phyloP scores from a whole-genome alignment of 495 filamentous ascomycete species.

The Penicillium coffeae region DNA sequence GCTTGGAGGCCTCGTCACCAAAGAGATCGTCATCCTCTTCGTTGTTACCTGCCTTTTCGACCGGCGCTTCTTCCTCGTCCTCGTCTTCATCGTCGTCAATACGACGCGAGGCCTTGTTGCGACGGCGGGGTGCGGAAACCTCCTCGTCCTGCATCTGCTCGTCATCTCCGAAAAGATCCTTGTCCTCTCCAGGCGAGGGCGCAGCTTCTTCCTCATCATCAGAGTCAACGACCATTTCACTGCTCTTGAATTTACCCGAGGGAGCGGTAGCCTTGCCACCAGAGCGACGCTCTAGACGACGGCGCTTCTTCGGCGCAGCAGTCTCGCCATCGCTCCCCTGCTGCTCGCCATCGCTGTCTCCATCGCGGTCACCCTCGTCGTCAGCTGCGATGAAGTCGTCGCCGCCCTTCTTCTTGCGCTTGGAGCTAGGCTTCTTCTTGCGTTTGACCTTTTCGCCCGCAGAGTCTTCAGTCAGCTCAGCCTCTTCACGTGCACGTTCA shows the following conservation, averaged over 20 bases:
- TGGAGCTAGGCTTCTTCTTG: conserved; percentile 55
- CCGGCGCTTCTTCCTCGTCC: conserved; percentile 29
- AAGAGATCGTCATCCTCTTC: conserved; percentile 26
- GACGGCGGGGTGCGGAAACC: conserved; percentile 32
- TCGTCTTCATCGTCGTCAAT: conserved; percentile 47
- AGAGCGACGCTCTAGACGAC: conserved; percentile 50
- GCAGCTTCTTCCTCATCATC: conserved; percentile 53
- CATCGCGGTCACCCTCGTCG: conserved; percentile 14
- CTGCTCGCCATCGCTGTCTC: conserved; percentile 17
- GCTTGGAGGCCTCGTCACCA: conserved; percentile 16
- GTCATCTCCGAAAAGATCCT: conserved; percentile 23
- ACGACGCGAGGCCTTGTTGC: conserved; percentile 32
- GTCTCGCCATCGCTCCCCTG: conserved; percentile 30
- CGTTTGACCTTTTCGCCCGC: conserved; percentile 73
- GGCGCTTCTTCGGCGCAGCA: conserved; percentile 47
- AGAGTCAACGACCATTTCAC: conserved; percentile 74
- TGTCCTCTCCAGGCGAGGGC: conserved; percentile 21
- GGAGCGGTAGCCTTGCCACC: conserved; percentile 49
- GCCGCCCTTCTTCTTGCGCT: conserved; percentile 64
- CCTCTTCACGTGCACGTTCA: conserved; percentile 62
- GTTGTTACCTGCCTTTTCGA: conserved; percentile 6
- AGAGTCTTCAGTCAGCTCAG: conserved; percentile 68
- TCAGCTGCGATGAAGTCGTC: conserved; percentile 27
- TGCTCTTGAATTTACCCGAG: conserved; percentile 69
- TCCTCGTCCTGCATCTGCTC: conserved; percentile 29